Evolutionary conservation across 257 asterid genomes (phyloP).

Genomic region (Euphrasia confusa): DNA sequence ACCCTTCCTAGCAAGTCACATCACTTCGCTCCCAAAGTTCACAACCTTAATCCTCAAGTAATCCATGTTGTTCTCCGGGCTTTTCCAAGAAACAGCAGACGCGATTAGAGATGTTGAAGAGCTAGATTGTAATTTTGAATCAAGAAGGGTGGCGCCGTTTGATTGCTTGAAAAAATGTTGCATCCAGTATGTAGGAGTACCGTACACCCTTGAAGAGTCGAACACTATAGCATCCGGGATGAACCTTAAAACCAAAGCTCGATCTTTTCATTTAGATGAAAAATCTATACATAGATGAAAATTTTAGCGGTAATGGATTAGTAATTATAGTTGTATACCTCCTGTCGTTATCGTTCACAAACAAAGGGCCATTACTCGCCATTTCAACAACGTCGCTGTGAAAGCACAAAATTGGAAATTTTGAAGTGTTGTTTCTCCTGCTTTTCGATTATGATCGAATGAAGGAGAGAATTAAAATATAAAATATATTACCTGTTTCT

Average conservation of each 20-base stretch:
- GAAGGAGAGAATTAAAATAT: no score
- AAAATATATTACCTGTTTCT: constrained; percentile 48
- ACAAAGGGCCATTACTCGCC: constrained; percentile 94
- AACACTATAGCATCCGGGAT: constrained; percentile 91
- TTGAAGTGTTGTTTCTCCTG: not conserved
- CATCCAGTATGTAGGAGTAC: constrained; percentile 99
- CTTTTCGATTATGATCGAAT: no score
- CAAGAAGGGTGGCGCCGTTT: constrained; percentile 79
- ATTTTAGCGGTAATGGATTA: not conserved
- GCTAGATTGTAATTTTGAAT: constrained; percentile 46
- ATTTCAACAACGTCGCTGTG: constrained; percentile 69
- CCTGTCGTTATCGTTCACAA: constrained; percentile 63
- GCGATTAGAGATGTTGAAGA: constrained; percentile 51
- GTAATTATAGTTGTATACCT: constrained; percentile 35
- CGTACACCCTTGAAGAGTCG: constrained; percentile 62
- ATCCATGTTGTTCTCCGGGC: constrained; percentile 31
- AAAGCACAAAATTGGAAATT: no score
- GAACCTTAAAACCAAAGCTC: constrained; percentile 46
- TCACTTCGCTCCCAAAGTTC: constrained; percentile 65
- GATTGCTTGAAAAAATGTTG: constrained; percentile 87
- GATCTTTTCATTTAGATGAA: not conserved
- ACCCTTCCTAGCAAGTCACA: no score
- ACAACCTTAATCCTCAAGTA: constrained; percentile 70
- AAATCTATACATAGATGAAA: not conserved
- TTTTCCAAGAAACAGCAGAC: constrained; percentile 70